phyloP scores from a whole-genome alignment of 2,329 filamentous ascomycete species.

The Talaromyces sp. region DNA sequence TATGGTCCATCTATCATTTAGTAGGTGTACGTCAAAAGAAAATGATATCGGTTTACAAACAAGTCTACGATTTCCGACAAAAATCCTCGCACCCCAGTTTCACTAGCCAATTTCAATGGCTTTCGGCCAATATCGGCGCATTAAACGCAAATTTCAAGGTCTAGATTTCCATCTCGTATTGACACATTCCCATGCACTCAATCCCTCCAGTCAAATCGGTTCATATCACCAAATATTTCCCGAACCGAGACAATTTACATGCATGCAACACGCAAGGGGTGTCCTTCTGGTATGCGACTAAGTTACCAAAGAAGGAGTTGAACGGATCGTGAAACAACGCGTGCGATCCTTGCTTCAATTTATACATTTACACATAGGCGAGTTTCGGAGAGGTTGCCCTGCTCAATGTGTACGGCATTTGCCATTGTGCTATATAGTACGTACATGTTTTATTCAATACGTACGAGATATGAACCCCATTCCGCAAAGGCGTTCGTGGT shows the following conservation, averaged over 20 bases:
- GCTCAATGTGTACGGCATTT: not conserved
- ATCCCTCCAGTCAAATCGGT: too few species aligned
- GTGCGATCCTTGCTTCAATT: not conserved
- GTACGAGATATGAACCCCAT: not conserved
- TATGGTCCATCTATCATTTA: not conserved
- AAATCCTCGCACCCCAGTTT: not conserved
- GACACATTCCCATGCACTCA: not conserved
- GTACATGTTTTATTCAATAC: not conserved
- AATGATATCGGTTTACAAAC: not conserved
- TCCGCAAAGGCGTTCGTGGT: not conserved
- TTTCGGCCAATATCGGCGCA: not conserved
- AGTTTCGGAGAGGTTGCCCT: not conserved
- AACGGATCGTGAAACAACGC: not conserved
- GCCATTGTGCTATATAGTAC: not conserved
- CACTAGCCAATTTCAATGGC: not conserved
- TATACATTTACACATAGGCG: not conserved
- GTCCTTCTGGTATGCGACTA: not conserved
- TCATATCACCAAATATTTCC: not conserved
- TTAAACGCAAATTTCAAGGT: not conserved
- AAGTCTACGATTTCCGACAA: not conserved
- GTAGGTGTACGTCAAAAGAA: not conserved
- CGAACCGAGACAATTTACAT: not conserved
- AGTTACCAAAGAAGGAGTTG: too few species aligned
- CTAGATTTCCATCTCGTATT: not conserved
- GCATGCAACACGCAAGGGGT: not conserved